Evolutionary conservation across 2,329 filamentous ascomycete species (phyloP).

Genomic region (Biscogniauxia mediterranea): DNA sequence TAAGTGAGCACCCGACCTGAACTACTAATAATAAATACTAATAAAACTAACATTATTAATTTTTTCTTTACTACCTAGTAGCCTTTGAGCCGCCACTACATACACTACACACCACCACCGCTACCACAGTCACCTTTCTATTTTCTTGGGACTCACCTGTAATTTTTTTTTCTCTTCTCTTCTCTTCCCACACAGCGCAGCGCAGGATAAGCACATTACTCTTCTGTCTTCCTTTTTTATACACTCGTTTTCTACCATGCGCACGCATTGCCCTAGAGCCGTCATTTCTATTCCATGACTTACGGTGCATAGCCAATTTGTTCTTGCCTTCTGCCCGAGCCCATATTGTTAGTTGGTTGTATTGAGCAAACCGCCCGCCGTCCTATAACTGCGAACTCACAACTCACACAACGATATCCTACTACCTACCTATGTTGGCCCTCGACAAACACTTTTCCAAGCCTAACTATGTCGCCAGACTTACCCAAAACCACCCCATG

Average conservation of each 20-base stretch:
- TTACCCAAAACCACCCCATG: slow-evolving; percentile 24
- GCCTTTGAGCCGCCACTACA: neutral
- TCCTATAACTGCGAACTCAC: neutral
- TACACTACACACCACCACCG: no score
- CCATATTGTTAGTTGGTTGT: neutral
- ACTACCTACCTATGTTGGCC: slow-evolving; percentile 22
- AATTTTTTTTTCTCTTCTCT: neutral
- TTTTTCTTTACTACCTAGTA: neutral
- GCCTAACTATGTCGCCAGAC: slow-evolving; percentile 31
- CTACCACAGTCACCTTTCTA: neutral
- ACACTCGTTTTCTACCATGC: neutral
- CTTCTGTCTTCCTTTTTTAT: neutral
- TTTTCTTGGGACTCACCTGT: neutral
- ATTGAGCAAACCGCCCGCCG: neutral
- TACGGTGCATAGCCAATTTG: neutral
- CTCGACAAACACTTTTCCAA: slow-evolving; percentile 16
- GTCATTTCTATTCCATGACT: neutral
- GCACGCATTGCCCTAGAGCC: neutral
- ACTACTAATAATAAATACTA: neutral
- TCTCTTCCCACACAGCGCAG: no score
- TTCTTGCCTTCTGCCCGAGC: neutral
- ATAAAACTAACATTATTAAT: neutral
- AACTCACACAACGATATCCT: neutral
- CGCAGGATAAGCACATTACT: neutral
- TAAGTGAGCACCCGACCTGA: neutral